Conservation (phyloP, 306 rosid species). For the Lupinus albus region DNA sequence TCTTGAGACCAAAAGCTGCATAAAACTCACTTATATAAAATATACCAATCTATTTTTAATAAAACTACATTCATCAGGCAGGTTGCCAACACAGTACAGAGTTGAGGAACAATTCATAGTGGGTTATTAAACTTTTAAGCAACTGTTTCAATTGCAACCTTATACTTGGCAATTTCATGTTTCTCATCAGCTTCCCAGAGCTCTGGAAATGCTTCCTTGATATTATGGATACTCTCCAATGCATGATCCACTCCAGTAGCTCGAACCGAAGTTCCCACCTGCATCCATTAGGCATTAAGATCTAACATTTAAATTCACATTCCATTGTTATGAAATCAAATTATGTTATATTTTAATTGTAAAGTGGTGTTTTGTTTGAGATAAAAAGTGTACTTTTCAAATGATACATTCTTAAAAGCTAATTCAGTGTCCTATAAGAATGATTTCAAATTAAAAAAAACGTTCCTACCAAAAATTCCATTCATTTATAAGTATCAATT, state of each 20-base stretch:
- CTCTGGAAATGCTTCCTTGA: conserved; percentile 84
- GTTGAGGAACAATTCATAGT: neutral
- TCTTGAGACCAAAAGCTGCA: neutral
- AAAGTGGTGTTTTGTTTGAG: neutral
- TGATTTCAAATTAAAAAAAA: neutral
- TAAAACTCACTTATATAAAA: neutral
- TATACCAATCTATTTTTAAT: neutral
- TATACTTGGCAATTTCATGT: conserved; percentile 43
- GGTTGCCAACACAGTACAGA: conserved; percentile 10
- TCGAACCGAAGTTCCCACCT: conserved; percentile 72
- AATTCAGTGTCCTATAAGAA: too few relatives aligned
- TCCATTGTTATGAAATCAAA: neutral
- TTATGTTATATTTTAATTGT: neutral
- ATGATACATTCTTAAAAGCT: neutral
- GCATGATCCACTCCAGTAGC: conserved; percentile 65
- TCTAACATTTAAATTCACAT: conserved; percentile 10
- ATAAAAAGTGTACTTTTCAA: neutral
- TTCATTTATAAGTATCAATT: neutral
- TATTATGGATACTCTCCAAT: conserved; percentile 86
- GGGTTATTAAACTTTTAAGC: conserved; percentile 9
- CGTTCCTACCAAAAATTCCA: neutral
- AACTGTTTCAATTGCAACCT: conserved; percentile 77
- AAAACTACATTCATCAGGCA: conserved; percentile 19
- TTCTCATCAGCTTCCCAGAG: conserved; percentile 68
- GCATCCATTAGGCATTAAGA: conserved; percentile 29